Conservation (phyloP, 2,329 filamentous ascomycete genomes). For the Aspergillus viridinutans region DNA sequence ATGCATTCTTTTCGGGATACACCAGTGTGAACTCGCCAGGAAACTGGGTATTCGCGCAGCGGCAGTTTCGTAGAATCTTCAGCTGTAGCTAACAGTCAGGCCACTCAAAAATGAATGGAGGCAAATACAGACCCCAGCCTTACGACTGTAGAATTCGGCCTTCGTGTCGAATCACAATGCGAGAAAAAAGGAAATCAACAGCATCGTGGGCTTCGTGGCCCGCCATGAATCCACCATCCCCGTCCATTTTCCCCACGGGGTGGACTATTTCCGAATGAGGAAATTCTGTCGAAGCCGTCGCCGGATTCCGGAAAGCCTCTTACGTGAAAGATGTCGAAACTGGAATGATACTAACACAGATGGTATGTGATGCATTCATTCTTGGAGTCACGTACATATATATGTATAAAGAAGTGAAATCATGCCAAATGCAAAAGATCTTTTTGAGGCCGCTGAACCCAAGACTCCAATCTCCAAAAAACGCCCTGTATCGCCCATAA, state of each 20-base stretch:
- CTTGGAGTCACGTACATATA: neutral
- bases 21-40: too few species aligned
- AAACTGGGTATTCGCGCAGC: neutral
- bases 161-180: neutral
- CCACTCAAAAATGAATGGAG: neutral
- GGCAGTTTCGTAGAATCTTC: too few species aligned
- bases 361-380: neutral
- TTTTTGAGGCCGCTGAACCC: neutral
- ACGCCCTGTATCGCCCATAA: neutral
- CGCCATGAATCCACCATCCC: neutral
- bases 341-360: neutral
- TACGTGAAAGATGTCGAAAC: neutral
- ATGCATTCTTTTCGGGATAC: neutral
- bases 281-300: neutral
- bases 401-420: neutral
- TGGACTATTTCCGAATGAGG: neutral
- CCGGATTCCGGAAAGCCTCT: neutral
- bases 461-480: neutral
- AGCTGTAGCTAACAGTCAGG: too few species aligned
- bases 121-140: neutral
- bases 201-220: neutral
- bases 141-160: neutral
- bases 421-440: neutral
- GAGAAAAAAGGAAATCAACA: neutral
- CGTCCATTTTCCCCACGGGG: neutral